These are phyloP conservation scores for Geoglossum cookeanum DNA, from an alignment of 2,329 filamentous ascomycete species.

Conservation along the genomic window DNA sequence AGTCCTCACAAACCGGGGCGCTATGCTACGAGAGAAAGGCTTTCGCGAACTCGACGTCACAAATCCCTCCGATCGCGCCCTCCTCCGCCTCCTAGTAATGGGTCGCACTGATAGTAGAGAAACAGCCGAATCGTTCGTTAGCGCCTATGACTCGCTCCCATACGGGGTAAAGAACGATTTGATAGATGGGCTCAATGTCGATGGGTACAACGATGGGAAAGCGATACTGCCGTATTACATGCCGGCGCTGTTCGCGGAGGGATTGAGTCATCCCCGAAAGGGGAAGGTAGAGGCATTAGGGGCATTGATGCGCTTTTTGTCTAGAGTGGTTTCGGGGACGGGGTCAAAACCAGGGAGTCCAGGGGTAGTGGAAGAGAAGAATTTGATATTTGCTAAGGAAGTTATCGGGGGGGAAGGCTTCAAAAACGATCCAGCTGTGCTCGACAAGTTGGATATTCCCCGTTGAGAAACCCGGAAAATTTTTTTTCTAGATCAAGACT, in stretches of 20 bases:
- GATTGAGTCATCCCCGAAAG: slow-evolving; percentile 12
- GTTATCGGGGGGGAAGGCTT: background rate
- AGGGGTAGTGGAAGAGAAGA: slow-evolving; percentile 15
- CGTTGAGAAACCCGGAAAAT: too few relatives aligned
- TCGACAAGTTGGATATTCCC: background rate
- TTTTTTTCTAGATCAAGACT: too few relatives aligned
- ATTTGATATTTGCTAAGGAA: slow-evolving; percentile 11
- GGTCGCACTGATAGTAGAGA: slow-evolving; percentile 16
- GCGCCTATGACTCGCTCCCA: slow-evolving; percentile 14
- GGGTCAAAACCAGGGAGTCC: slow-evolving; percentile 6
- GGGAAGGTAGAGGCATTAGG: slow-evolving; percentile 12
- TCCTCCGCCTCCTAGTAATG: slow-evolving; percentile 21
- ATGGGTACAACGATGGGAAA: slow-evolving; percentile 17
- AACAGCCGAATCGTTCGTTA: slow-evolving; percentile 16
- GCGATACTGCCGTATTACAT: slow-evolving; percentile 22
- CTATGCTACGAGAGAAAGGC: slow-evolving; percentile 13
- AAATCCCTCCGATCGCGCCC: slow-evolving; percentile 15
- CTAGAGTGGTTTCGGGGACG: slow-evolving; percentile 12
- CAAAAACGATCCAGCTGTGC: background rate
- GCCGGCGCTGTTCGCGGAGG: slow-evolving; percentile 19
- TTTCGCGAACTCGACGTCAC: slow-evolving; percentile 15
- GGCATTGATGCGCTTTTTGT: slow-evolving; percentile 16
- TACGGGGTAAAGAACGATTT: slow-evolving; percentile 10
- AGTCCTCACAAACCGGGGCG: slow-evolving; percentile 16
- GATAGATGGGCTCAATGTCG: slow-evolving; percentile 17